Evolutionary conservation across 306 rosid species (phyloP).

Genomic region (Dryas alaskensis): DNA sequence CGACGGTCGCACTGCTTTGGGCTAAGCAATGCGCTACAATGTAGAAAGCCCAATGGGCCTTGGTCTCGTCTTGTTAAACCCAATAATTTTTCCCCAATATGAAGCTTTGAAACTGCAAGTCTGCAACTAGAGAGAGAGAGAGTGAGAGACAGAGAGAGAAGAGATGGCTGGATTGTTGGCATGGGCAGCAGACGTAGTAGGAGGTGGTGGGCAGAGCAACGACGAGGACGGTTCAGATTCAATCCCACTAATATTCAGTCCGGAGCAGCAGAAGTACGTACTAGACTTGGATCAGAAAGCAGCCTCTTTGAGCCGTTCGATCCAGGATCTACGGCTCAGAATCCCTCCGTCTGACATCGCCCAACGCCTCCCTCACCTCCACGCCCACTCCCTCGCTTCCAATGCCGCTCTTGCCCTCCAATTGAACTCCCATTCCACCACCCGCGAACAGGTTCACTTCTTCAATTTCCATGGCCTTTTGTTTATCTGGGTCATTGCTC

Average conservation of each 20-base stretch:
- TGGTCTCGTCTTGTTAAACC: too few relatives aligned
- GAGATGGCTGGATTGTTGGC: conserved; percentile 89
- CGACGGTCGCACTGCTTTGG: too few relatives aligned
- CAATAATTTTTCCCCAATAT: too few relatives aligned
- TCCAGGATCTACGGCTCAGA: conserved; percentile 81
- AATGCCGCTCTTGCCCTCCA: conserved; percentile 68
- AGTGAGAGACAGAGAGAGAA: not conserved
- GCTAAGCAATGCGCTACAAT: too few relatives aligned
- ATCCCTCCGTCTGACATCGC: conserved; percentile 88
- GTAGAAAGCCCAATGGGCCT: not conserved
- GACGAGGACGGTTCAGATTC: conserved; percentile 32
- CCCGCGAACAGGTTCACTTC: conserved; percentile 64
- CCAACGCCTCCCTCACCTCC: conserved; percentile 91
- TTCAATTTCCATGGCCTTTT: not conserved
- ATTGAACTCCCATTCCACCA: conserved; percentile 51
- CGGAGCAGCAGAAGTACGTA: conserved; percentile 62
- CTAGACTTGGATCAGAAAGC: conserved; percentile 58
- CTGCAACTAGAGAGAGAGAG: not conserved
- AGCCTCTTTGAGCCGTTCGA: conserved; percentile 58
- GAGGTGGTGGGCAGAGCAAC: conserved; percentile 42
- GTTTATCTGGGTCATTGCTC: conserved; percentile 9
- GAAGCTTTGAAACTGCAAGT: not conserved
- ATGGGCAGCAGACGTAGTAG: conserved; percentile 97
- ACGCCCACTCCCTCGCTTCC: conserved; percentile 91
- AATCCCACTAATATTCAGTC: conserved; percentile 58